Percentiles rank a stretch among this genome's conserved stretches.
phyloP scores from a whole-genome alignment of 1,284 basidiomycete species.

The Malassezia arunalokei region DNA sequence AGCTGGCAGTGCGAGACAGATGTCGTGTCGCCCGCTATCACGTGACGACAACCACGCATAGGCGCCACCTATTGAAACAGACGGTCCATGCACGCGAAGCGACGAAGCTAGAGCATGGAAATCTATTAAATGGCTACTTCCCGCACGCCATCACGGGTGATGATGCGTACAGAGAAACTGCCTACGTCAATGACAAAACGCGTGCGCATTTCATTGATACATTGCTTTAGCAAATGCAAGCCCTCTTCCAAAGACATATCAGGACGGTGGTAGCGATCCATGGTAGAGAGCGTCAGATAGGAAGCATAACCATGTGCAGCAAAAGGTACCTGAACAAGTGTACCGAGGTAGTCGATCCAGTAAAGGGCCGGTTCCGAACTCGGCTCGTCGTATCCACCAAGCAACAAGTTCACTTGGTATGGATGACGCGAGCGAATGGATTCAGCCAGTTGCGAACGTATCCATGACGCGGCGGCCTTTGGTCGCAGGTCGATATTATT shows the following conservation, averaged over 20 bases:
- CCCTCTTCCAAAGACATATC: conserved; percentile 72
- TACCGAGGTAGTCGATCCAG: conserved; percentile 93
- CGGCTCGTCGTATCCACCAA: conserved; percentile 77
- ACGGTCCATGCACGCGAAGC: not conserved
- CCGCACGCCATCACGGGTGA: conserved; percentile 76
- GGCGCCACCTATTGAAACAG: not conserved
- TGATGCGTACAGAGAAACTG: conserved; percentile 74
- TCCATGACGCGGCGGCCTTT: conserved; percentile 81
- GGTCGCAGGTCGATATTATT: conserved; percentile 70
- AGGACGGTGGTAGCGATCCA: conserved; percentile 69
- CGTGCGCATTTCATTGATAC: conserved; percentile 75
- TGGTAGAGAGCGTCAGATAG: conserved; percentile 79
- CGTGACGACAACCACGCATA: conserved; percentile 10
- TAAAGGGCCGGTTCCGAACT: conserved; percentile 60
- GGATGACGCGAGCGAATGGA: conserved; percentile 76
- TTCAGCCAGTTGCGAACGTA: conserved; percentile 75
- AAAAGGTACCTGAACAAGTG: conserved; percentile 75
- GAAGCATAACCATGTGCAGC: conserved; percentile 90
- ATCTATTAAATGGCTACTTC: conserved; percentile 56
- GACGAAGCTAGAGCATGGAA: not conserved
- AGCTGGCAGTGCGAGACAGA: not conserved
- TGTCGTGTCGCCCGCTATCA: conserved; percentile 6
- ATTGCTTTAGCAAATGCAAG: conserved; percentile 66
- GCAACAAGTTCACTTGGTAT: conserved; percentile 80
- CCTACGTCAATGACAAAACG: conserved; percentile 61